Conservation (phyloP, 2,329 filamentous ascomycete species). For the Penicillium janthinellum region DNA sequence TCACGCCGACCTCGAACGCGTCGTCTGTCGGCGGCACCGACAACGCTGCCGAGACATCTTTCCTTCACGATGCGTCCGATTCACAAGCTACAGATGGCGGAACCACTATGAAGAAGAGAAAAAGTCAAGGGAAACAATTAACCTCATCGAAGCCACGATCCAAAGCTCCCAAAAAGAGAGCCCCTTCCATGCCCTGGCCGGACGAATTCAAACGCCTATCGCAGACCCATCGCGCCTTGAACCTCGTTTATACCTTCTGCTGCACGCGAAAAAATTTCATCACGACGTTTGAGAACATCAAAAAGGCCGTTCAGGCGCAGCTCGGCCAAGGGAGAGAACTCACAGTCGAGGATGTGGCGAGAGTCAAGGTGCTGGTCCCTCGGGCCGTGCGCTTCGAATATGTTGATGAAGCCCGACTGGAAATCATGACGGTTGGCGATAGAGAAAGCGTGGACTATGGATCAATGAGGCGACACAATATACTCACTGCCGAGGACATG, state of each 20-base stretch:
- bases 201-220: constrained; percentile 70
- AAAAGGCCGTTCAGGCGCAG: constrained; percentile 79
- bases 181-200: constrained; percentile 67
- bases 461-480: constrained; percentile 54
- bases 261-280: constrained; percentile 88
- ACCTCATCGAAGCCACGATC: constrained; percentile 3
- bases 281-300: constrained; percentile 89
- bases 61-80: background rate
- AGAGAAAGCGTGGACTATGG: constrained; percentile 63
- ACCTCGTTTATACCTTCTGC: constrained; percentile 92
- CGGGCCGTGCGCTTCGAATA: constrained; percentile 80
- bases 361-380: constrained; percentile 76
- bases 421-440: constrained; percentile 69
- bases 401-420: constrained; percentile 79
- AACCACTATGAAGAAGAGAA: constrained; percentile 6
- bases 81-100: background rate
- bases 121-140: constrained; percentile 6
- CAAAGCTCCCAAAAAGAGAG: constrained; percentile 26
- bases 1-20: constrained; percentile 19
- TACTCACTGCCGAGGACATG: constrained; percentile 19
- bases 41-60: background rate
- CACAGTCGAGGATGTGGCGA: constrained; percentile 75
- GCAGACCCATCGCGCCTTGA: constrained; percentile 79
- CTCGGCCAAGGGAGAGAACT: constrained; percentile 65
- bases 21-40: constrained; percentile 7